Conservation (phyloP, 2,329 filamentous ascomycete genomes). For the Aspergillus chevalieri region DNA sequence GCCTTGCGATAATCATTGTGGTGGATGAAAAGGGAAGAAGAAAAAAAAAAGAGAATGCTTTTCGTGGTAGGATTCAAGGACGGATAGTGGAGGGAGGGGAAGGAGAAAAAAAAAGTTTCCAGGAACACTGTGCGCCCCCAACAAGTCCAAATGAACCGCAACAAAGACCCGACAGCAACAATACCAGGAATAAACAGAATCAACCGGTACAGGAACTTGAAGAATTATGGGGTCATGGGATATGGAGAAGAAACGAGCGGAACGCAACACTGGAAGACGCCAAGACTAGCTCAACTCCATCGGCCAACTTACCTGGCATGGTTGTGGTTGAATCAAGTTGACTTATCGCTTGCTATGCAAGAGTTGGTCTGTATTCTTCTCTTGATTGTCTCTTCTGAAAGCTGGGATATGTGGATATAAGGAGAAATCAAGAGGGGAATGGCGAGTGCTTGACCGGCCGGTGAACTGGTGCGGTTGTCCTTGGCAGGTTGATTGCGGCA, state of each 20-base stretch:
- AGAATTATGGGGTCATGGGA: too few relatives aligned
- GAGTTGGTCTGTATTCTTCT: neutral
- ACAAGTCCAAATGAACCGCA: too few relatives aligned
- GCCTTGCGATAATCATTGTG: slow-evolving; percentile 19
- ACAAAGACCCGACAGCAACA: too few relatives aligned
- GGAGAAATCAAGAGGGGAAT: neutral
- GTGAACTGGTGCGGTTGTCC: neutral
- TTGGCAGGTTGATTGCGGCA: neutral
- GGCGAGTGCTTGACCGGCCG: neutral
- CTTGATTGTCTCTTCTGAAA: neutral
- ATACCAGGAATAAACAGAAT: too few relatives aligned
- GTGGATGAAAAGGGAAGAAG: slow-evolving; percentile 7
- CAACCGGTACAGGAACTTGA: too few relatives aligned
- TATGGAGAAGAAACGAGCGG: neutral
- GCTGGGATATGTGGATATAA: neutral
- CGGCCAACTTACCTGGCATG: neutral
- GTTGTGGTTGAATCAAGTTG: neutral
- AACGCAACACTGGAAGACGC: neutral
- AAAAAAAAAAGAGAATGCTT: slow-evolving; percentile 1
- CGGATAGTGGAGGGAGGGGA: neutral
- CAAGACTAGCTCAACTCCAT: neutral
- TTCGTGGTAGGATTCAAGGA: neutral
- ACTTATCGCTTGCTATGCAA: neutral
- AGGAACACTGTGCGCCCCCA: too few relatives aligned
- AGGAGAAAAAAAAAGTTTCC: slow-evolving; percentile 1